These are phyloP conservation scores for Neurospora sp. DNA, from an alignment of 495 filamentous ascomycete genomes.

Conservation along the genomic window DNA sequence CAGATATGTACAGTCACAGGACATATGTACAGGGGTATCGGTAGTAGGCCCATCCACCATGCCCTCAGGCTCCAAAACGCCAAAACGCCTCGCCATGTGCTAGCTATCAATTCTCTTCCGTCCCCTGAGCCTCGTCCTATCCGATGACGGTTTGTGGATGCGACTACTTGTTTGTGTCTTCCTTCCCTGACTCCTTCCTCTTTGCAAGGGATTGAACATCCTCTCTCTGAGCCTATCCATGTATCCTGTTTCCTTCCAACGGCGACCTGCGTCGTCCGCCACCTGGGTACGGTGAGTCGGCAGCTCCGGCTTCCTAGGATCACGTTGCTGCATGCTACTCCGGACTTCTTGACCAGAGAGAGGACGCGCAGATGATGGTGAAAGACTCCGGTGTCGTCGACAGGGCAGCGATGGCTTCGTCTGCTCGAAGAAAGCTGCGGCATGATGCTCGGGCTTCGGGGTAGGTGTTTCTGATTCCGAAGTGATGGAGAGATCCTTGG, in stretches of 20 bases:
- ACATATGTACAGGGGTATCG: constrained; percentile 25
- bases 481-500: constrained; percentile 2
- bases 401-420: constrained; percentile 16
- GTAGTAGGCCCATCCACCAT: constrained; percentile 10
- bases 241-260: background rate
- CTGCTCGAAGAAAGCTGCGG: constrained; percentile 22
- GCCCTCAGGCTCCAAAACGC: constrained; percentile 9
- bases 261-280: background rate
- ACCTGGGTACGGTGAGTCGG: constrained; percentile 2
- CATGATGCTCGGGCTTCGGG: constrained; percentile 22
- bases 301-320: constrained; percentile 10
- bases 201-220: constrained; percentile 18
- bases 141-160: constrained; percentile 29
- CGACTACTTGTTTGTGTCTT: constrained; percentile 7
- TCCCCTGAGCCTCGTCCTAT: constrained; percentile 23
- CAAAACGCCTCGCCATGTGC: constrained; percentile 10
- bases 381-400: constrained; percentile 19
- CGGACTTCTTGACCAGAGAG: constrained; percentile 11
- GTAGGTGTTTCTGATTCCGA: constrained; percentile 30
- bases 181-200: constrained; percentile 26
- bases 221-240: constrained; percentile 8
- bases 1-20: constrained; percentile 16
- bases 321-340: constrained; percentile 9
- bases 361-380: constrained; percentile 19
- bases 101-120: constrained; percentile 20